phyloP scores from a whole-genome alignment of 23 red algal species.

The Gracilaria domingensis region DNA sequence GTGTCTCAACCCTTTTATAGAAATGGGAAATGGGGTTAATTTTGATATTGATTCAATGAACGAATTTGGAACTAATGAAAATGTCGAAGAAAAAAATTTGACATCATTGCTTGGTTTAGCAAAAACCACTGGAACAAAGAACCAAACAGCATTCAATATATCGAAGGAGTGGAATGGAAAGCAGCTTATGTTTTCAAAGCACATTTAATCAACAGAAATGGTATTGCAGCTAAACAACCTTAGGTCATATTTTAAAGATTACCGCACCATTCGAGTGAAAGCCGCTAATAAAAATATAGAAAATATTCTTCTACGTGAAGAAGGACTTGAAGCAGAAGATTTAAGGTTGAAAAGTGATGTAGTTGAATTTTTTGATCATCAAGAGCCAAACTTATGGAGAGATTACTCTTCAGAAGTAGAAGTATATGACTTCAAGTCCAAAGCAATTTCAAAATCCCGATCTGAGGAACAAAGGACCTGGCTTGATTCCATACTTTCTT shows the following conservation, averaged over 20 bases:
- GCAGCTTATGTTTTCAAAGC: neutral
- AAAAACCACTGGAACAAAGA: no score
- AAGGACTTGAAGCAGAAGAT: neutral
- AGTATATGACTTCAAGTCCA: neutral
- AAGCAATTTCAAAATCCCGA: neutral
- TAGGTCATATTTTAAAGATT: neutral
- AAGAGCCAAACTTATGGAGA: neutral
- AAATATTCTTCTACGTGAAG: neutral
- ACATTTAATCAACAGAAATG: neutral
- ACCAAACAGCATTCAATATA: no score
- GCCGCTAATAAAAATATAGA: neutral
- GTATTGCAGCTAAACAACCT: neutral
- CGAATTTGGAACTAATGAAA: no score
- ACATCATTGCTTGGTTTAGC: no score
- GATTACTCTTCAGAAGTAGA: no score
- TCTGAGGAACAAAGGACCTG: neutral
- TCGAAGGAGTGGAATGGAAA: neutral
- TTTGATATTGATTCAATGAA: no score
- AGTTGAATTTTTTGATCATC: neutral
- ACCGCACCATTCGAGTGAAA: neutral
- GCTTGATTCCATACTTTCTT: neutral
- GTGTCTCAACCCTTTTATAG: no score
- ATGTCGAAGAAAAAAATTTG: no score
- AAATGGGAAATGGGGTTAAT: no score
- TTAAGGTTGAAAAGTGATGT: neutral